These are phyloP conservation scores for Suillus americanus DNA, from an alignment of 768 basidiomycete genomes.

Conservation along the genomic window DNA sequence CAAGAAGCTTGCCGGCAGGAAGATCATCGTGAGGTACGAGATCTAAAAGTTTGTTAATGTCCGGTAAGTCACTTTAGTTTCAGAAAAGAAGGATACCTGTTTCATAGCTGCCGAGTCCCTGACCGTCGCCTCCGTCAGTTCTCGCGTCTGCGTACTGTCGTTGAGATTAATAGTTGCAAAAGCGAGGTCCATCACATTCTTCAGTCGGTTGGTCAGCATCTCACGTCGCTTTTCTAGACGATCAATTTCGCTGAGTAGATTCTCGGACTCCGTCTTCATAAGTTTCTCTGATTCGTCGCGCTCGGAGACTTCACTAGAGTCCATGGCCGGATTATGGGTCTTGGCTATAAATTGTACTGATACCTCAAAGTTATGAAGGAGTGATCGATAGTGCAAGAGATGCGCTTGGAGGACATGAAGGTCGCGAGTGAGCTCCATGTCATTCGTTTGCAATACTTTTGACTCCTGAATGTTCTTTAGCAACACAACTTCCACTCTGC, in stretches of 20 bases:
- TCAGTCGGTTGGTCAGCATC: conserved; percentile 30
- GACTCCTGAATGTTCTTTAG: conserved; percentile 41
- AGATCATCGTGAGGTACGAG: conserved; percentile 61
- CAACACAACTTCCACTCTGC: neutral
- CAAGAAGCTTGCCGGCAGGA: conserved; percentile 53
- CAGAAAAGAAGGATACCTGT: conserved; percentile 19
- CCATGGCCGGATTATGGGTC: conserved; percentile 50
- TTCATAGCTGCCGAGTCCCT: conserved; percentile 42
- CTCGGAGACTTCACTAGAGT: conserved; percentile 21
- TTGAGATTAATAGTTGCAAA: conserved; percentile 59
- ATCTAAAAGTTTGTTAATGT: conserved; percentile 16
- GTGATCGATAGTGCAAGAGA: conserved; percentile 52
- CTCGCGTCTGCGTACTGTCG: conserved; percentile 52
- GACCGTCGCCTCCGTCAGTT: conserved; percentile 46
- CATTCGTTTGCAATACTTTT: conserved; percentile 38
- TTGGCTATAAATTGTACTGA: conserved; percentile 47
- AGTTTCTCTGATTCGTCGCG: conserved; percentile 27
- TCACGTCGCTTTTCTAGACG: conserved; percentile 40
- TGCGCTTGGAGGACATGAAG: conserved; percentile 59
- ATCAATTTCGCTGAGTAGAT: conserved; percentile 24
- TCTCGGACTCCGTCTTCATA: conserved; percentile 48
- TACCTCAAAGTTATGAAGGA: conserved; percentile 54
- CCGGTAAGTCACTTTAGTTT: conserved; percentile 24
- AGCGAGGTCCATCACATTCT: conserved; percentile 37
- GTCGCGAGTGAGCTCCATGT: conserved; percentile 44